Percentiles rank a stretch among this genome's conserved stretches.
Conservation (phyloP, 768 basidiomycete genomes). For the Lentinula sp. region DNA sequence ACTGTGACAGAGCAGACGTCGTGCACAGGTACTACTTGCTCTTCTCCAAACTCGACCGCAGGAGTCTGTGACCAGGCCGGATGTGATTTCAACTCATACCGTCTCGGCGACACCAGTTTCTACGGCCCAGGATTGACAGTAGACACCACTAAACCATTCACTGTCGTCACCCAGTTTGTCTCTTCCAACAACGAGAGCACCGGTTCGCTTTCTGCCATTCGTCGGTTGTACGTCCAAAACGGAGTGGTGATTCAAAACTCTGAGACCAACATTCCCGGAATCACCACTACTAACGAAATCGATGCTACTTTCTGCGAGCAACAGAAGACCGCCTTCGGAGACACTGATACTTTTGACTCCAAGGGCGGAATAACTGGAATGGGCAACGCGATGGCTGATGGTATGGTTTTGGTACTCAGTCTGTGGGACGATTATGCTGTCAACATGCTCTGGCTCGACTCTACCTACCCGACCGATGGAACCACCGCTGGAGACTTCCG, state of each 20-base stretch:
- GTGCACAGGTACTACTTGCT: conserved; percentile 28
- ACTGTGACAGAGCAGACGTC: conserved; percentile 25
- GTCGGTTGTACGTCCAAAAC: conserved; percentile 38
- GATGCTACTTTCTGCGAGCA: conserved; percentile 31
- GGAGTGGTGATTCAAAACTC: conserved; percentile 36
- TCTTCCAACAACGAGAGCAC: conserved; percentile 29
- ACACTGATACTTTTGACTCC: conserved; percentile 26
- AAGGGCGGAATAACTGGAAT: conserved; percentile 24
- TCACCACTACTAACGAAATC: conserved; percentile 27
- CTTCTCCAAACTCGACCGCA: conserved; percentile 15
- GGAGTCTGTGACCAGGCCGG: conserved; percentile 36
- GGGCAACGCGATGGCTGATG: conserved; percentile 18
- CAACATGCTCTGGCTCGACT: conserved; percentile 55
- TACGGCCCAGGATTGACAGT: conserved; percentile 29
- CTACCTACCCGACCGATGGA: conserved; percentile 33
- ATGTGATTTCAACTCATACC: conserved; percentile 44
- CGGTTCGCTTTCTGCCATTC: conserved; percentile 35
- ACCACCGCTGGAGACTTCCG: conserved; percentile 40
- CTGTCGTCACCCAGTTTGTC: conserved; percentile 41
- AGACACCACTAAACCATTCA: conserved; percentile 32
- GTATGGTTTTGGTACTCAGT: conserved; percentile 28
- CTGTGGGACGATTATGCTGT: conserved; percentile 50
- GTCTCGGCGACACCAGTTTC: conserved; percentile 34
- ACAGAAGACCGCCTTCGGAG: conserved; percentile 25
- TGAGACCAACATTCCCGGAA: conserved; percentile 26